Percentiles rank a stretch among this genome's conserved stretches.
phyloP scores from a whole-genome alignment of 805 yeast species.

The Pichia kluyveri region DNA sequence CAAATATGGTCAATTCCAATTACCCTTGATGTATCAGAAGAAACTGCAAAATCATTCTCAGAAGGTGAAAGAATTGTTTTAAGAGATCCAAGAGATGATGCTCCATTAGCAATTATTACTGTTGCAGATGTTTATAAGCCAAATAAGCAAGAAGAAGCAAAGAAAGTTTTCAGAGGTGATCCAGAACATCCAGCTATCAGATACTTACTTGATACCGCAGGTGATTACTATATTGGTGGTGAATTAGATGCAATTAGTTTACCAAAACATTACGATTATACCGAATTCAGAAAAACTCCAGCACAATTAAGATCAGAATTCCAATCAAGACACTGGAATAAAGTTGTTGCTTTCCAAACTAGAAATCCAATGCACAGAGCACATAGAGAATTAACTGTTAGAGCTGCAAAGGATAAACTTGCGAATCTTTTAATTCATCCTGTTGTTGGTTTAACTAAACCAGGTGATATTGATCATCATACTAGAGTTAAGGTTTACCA shows the following conservation, averaged over 20 bases:
- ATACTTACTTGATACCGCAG: constrained; percentile 64
- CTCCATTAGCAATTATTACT: constrained; percentile 73
- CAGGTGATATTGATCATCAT: constrained; percentile 96
- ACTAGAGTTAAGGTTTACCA: constrained; percentile 94
- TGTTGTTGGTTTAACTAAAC: constrained; percentile 93
- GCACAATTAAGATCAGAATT: constrained; percentile 84
- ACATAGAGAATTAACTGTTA: constrained; percentile 88
- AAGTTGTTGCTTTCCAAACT: constrained; percentile 94
- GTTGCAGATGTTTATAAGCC: constrained; percentile 75
- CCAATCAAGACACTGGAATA: constrained; percentile 69
- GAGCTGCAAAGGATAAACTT: constrained; percentile 91
- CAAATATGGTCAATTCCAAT: constrained; percentile 89
- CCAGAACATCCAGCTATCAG: constrained; percentile 91
- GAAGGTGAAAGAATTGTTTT: constrained; percentile 60
- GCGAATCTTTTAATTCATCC: constrained; percentile 90
- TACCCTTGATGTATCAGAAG: constrained; percentile 64
- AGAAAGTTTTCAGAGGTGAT: constrained; percentile 88
- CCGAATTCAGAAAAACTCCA: constrained; percentile 82
- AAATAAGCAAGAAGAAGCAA: constrained; percentile 71
- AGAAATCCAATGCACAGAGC: constrained; percentile 99
- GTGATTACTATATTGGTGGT: constrained; percentile 86
- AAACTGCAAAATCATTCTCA: constrained; percentile 36
- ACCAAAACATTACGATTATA: constrained; percentile 86
- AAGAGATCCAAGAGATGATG: constrained; percentile 73
- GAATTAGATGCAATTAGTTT: constrained; percentile 71